Base-by-base conservation (phyloP, 805 yeast genomes). In the Monosporozyma servazzii region DNA sequence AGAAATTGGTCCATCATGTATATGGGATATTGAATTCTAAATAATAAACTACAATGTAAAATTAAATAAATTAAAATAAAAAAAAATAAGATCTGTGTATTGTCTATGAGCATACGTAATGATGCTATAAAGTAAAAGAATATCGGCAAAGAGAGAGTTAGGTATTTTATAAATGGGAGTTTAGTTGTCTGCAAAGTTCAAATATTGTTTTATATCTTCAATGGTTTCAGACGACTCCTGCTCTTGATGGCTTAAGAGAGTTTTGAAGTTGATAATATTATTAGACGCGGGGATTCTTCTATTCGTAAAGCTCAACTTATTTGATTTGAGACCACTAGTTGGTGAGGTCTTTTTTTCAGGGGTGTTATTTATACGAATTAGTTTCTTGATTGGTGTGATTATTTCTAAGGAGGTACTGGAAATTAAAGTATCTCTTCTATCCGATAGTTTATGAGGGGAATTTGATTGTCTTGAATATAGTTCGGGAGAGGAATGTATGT, bases 1-100 rank as follows among this genome's bases (percentile, higher is more conserved):
- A 56, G 89, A 83, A 56, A 75, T 73, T 47, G 97, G 97, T 0
- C 96, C 97, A 17, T 73, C 78, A 54, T 81, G 86, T 31, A 76
- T 89, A 46, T 89, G 96, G 96, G 87, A 82, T 52, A 65, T 70
- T 9, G 69, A 70, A 27, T 69, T 71, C 54, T 72, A 57, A 55
- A 13, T 42, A 20, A 42, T 23, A n/a, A 47, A 9, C 39, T 36
- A 20, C 21, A 23, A 25, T 23, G 36, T 21, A 36, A 23, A 33
- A 15, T 33, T 33, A 15, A 33, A 33, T 33, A 33, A 33, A 33
- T 15, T 43, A 23, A 17, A 25, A 25, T 25, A 43, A 25, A 17
- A 43, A 23, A 43, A 43, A 25, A 17, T 23, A 23, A 43, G 31
- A 25, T 25, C 46, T 23, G n/a, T 25, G 37, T 13, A 43, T 29